Conservation (phyloP, 106 monocot genomes). For the Platanthera zijinensis region DNA sequence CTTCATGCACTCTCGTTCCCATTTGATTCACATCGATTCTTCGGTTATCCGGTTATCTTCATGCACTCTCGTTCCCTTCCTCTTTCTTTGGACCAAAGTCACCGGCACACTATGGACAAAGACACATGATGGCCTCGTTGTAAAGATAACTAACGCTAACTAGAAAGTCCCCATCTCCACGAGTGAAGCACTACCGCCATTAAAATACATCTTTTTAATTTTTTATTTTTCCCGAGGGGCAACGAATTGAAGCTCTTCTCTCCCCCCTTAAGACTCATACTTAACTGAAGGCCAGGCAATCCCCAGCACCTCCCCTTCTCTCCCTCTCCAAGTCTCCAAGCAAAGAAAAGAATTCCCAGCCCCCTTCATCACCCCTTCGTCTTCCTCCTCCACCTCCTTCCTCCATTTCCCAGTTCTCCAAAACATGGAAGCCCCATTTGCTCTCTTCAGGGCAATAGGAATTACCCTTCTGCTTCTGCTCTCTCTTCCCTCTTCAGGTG, state of each 20-base stretch:
- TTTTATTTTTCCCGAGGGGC: background rate
- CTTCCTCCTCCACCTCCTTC: conserved; percentile 4
- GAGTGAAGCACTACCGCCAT: conserved; percentile 10
- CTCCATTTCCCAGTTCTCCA: background rate
- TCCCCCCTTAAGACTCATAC: conserved; percentile 11
- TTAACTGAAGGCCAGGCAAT: conserved; percentile 18
- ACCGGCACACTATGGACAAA: background rate
- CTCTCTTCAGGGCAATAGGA: conserved; percentile 5
- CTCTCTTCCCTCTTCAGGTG: conserved; percentile 50
- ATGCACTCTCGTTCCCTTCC: background rate
- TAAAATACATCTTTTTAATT: background rate
- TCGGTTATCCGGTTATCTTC: no score
- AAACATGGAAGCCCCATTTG: conserved; percentile 11
- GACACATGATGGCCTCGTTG: conserved; percentile 25
- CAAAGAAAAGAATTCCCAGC: conserved; percentile 40
- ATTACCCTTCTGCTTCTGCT: conserved; percentile 25
- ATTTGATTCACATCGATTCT: no score
- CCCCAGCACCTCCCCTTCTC: conserved; percentile 7
- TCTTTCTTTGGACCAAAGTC: conserved; percentile 6
- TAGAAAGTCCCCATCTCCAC: conserved; percentile 8
- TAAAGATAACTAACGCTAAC: conserved; percentile 34
- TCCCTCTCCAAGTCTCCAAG: conserved; percentile 24
- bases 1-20: no score
- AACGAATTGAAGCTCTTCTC: background rate
- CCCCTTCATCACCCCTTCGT: background rate